phyloP scores from a whole-genome alignment of 2,329 filamentous ascomycete species.

The Calonectria pteridis region DNA sequence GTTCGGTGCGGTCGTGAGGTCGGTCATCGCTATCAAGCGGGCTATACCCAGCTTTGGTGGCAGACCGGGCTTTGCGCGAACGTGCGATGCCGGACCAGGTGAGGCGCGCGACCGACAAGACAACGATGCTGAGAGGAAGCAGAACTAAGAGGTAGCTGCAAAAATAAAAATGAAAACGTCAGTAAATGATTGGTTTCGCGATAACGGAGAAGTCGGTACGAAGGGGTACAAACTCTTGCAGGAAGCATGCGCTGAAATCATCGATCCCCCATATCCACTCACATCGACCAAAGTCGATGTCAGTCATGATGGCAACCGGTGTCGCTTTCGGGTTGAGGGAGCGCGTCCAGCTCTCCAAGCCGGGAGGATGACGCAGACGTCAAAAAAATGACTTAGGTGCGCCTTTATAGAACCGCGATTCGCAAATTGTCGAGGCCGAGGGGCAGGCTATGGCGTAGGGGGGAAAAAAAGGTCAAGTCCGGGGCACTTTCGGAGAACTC shows the following conservation, averaged over 20 bases:
- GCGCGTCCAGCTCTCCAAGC: conserved; percentile 34
- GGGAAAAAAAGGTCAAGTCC: neutral
- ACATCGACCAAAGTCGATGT: conserved; percentile 63
- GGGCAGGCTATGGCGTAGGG: neutral
- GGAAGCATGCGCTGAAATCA: conserved; percentile 74
- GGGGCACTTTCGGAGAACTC: conserved; percentile 24
- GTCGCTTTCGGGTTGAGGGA: conserved; percentile 21
- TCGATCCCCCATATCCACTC: conserved; percentile 71
- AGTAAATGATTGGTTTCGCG: conserved; percentile 22
- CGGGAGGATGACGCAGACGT: conserved; percentile 22
- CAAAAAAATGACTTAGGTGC: conserved; percentile 22
- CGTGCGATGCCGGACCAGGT: conserved; percentile 68
- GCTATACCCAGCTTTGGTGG: conserved; percentile 66
- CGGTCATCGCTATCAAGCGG: conserved; percentile 60
- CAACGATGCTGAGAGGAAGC: conserved; percentile 80
- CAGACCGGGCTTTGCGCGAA: conserved; percentile 61
- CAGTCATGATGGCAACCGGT: conserved; percentile 50
- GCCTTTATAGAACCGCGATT: conserved; percentile 22
- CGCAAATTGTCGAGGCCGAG: conserved; percentile 19
- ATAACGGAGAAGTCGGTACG: neutral
- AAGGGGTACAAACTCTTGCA: conserved; percentile 70
- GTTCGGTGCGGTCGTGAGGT: conserved; percentile 62
- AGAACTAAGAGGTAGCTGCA: conserved; percentile 70
- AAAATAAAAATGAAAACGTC: conserved; percentile 17
- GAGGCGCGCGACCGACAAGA: conserved; percentile 77